phyloP scores from a whole-genome alignment of 768 basidiomycete genomes.

The Russula dissimulans region DNA sequence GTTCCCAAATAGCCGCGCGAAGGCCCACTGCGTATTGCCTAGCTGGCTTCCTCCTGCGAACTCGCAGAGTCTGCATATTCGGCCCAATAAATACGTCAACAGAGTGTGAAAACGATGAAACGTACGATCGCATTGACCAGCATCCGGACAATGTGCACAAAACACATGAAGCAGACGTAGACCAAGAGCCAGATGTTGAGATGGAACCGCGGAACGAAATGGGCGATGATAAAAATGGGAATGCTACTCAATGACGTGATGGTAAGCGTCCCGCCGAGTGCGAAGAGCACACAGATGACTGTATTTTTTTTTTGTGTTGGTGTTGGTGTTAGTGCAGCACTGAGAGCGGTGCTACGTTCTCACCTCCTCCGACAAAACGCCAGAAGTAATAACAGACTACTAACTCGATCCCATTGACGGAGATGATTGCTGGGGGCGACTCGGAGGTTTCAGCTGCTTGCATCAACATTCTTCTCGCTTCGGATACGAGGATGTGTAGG shows the following conservation, averaged over 20 bases:
- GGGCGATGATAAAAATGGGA: background rate
- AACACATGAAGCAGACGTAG: background rate
- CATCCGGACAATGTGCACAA: background rate
- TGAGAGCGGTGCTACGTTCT: background rate
- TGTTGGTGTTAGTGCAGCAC: background rate
- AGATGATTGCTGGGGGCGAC: too few species aligned
- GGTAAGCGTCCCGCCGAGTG: background rate
- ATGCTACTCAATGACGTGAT: conserved; percentile 1
- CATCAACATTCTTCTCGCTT: too few species aligned
- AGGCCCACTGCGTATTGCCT: background rate
- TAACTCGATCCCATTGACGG: too few species aligned
- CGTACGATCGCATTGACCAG: background rate
- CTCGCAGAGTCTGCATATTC: background rate
- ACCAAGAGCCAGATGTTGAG: background rate
- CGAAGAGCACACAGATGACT: background rate
- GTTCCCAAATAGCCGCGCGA: background rate
- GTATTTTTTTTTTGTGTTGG: background rate
- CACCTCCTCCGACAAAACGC: conserved; percentile 10
- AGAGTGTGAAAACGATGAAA: background rate
- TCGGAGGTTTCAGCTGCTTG: too few species aligned
- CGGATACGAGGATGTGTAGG: too few species aligned
- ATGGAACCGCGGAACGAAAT: background rate
- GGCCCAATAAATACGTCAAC: background rate
- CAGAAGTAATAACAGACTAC: background rate
- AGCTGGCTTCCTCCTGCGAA: background rate